Conservation (phyloP, 2,329 filamentous ascomycete genomes). For the Cytospora leucostoma region DNA sequence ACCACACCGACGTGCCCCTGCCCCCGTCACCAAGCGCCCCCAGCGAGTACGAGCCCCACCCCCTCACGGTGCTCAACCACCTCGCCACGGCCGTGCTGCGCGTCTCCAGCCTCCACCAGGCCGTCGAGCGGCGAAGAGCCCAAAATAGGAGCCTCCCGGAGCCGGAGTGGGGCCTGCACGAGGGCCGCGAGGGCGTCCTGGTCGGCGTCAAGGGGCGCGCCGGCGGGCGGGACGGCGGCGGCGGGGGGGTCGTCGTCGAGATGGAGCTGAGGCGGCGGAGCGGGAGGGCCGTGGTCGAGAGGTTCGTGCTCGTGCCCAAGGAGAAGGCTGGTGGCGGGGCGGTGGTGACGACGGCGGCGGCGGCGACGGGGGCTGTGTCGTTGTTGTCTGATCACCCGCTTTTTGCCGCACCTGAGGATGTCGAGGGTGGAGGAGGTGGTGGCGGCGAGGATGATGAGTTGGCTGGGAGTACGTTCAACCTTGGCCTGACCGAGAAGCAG, state of each 20-base stretch:
- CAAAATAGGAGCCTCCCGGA: conserved; percentile 72
- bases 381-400: conserved; percentile 77
- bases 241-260: conserved; percentile 66
- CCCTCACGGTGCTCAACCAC: conserved; percentile 74
- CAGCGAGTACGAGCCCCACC: conserved; percentile 64
- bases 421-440: conserved; percentile 34
- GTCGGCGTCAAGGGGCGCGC: conserved; percentile 62
- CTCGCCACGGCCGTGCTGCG: conserved; percentile 86
- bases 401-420: conserved; percentile 56
- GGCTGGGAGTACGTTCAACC: conserved; percentile 76
- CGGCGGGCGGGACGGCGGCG: conserved; percentile 32
- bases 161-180: conserved; percentile 76
- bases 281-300: conserved; percentile 74
- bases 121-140: conserved; percentile 73
- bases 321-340: background rate
- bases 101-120: conserved; percentile 71
- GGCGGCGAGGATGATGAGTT: conserved; percentile 46
- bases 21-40: conserved; percentile 43
- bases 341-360: no score
- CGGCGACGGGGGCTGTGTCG: conserved; percentile 40
- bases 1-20: conserved; percentile 78
- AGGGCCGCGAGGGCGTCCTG: conserved; percentile 77
- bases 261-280: conserved; percentile 86
- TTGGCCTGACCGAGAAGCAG: conserved; percentile 90
- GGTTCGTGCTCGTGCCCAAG: conserved; percentile 52